Evolutionary conservation across 1,139 yeast species (phyloP), one percentile per base, ranked within the genome.

Genomic region (Pichia sp.): DNA sequence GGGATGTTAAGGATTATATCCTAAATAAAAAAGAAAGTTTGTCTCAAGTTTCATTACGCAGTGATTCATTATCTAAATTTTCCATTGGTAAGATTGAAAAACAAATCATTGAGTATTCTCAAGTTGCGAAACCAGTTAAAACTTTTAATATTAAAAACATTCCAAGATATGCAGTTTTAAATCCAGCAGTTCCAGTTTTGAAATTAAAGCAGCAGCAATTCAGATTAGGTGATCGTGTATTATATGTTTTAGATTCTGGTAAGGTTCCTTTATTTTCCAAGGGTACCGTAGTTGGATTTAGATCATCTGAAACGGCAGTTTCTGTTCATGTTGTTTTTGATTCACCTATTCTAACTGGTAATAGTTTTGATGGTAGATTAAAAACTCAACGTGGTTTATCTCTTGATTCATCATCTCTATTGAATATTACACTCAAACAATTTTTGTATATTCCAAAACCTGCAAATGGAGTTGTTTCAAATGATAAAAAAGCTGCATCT

Each of bases 221-320:
- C 62, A 77, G 77, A 37, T 73, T 94, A 37, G 98, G 98, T 58
- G 97, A 92, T 62, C 78, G 98, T 53, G 87, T 94, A 38, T 78
- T 86, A 34, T 89, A 87, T 58, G 86, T 89, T 29, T 84, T 86
- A 60, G 88, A 83, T 59, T 82, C 86, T 37, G 97, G 97, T 50
- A 89, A 88, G 62, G 96, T 90, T 18, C 96, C 97, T 35, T 69
- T 83, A 50, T 87, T 85, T 61, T 77, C 89, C 28, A 84, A 86
- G 59, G 99, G 99, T 63, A 89, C 97, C 1, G 95, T 92, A 48
- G 85, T 86, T 47, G 89, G 92, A 5, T 81, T 86, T 56, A 78
- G 79, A 42, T 79, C 88, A 33, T 66, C 76, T 47, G 87, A 87
- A 1, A 71, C 79, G 38, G 73, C 75, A 58, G 74, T 73, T 33